phyloP scores from a whole-genome alignment of 1,139 yeast genomes.

The Hansenula lynferdii region DNA sequence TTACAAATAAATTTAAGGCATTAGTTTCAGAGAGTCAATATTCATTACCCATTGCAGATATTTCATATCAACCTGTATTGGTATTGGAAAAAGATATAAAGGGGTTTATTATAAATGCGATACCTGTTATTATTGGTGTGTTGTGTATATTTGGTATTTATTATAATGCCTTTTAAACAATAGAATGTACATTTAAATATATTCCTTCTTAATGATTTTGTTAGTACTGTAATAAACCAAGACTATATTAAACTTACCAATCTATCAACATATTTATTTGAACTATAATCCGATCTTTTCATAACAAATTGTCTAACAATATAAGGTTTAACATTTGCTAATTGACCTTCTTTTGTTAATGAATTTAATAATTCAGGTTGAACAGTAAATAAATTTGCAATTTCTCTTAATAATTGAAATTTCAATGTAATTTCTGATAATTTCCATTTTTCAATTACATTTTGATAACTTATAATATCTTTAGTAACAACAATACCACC shows the following conservation, averaged over 20 bases:
- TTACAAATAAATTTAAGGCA: not conserved
- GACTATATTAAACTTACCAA: no score
- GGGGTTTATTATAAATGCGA: constrained; percentile 9
- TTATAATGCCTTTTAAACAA: constrained; percentile 14
- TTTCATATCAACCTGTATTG: constrained; percentile 2
- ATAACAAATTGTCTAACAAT: constrained; percentile 65
- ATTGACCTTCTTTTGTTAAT: constrained; percentile 76
- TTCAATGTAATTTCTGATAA: constrained; percentile 60
- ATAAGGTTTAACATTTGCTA: constrained; percentile 63
- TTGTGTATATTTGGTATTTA: constrained; percentile 14
- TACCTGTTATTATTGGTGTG: constrained; percentile 8
- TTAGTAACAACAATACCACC: constrained; percentile 87
- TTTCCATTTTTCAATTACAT: constrained; percentile 67
- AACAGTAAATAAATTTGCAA: constrained; percentile 82
- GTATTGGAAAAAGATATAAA: constrained; percentile 7
- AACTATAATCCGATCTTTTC: constrained; percentile 63
- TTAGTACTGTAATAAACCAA: no score
- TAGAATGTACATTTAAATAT: no score
- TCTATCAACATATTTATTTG: constrained; percentile 42
- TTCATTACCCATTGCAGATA: constrained; percentile 17
- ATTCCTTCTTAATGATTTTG: no score
- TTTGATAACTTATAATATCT: constrained; percentile 77
- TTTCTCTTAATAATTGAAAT: constrained; percentile 71
- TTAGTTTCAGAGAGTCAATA: not conserved
- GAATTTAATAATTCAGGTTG: constrained; percentile 72